Conservation (phyloP, 2,329 filamentous ascomycete genomes). For the Zymoseptoria crescenta region DNA sequence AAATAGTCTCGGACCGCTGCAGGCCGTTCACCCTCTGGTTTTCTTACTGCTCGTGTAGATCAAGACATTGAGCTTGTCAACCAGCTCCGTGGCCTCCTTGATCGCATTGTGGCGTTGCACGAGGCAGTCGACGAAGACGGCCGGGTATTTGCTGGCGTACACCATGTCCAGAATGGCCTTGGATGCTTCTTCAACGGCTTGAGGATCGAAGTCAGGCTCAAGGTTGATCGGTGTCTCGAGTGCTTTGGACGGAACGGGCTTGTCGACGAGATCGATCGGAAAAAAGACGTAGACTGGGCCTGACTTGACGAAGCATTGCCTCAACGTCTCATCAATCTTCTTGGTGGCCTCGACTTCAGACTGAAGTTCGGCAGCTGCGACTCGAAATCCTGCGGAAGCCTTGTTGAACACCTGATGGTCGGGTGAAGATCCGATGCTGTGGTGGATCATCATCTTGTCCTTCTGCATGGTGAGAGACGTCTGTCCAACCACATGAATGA, state of each 20-base stretch:
- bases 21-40: no score
- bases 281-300: slow-evolving; percentile 40
- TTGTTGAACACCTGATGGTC: slow-evolving; percentile 38
- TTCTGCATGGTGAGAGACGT: slow-evolving; percentile 36
- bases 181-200: slow-evolving; percentile 15
- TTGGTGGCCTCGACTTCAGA: slow-evolving; percentile 33
- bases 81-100: slow-evolving; percentile 39
- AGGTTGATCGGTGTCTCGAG: slow-evolving; percentile 4
- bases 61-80: slow-evolving; percentile 40
- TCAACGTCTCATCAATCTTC: slow-evolving; percentile 38
- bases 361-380: slow-evolving; percentile 35
- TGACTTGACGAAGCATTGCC: slow-evolving; percentile 37
- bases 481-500: slow-evolving; percentile 41
- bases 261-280: slow-evolving; percentile 33
- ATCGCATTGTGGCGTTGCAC: slow-evolving; percentile 37
- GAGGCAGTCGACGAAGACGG: slow-evolving; percentile 47
- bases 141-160: slow-evolving; percentile 38
- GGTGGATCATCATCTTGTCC: slow-evolving; percentile 39
- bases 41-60: no score
- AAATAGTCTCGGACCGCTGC: no score
- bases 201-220: slow-evolving; percentile 35
- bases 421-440: slow-evolving; percentile 35
- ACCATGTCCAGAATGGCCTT: slow-evolving; percentile 35
- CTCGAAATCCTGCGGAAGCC: slow-evolving; percentile 31
- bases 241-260: slow-evolving; percentile 29